phyloP scores from a whole-genome alignment of 768 basidiomycete genomes.

The Panellus pusillus region DNA sequence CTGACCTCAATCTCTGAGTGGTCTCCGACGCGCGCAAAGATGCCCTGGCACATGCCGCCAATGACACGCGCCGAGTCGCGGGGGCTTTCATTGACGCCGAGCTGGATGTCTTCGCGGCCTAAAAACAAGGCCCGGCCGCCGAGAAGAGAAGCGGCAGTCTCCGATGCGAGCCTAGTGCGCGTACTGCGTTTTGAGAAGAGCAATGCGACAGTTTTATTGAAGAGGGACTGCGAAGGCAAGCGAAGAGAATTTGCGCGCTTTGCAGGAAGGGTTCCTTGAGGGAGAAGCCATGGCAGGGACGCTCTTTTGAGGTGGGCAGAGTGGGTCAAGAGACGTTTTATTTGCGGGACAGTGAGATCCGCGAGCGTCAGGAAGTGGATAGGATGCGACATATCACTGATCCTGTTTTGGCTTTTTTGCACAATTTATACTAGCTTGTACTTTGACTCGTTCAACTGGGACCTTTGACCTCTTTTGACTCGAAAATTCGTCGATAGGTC shows the following conservation, averaged over 20 bases:
- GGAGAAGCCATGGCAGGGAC: slow-evolving; percentile 67
- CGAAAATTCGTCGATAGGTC: too few species aligned
- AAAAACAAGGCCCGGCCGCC: slow-evolving; percentile 92
- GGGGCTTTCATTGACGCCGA: slow-evolving; percentile 90
- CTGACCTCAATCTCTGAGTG: slow-evolving; percentile 91
- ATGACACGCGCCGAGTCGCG: slow-evolving; percentile 87
- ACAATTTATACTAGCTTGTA: too few species aligned
- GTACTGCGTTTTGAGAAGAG: slow-evolving; percentile 94
- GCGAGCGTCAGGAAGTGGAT: slow-evolving; percentile 89
- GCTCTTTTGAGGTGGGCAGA: slow-evolving; percentile 63
- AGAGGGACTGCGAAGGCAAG: slow-evolving; percentile 72
- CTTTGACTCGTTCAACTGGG: too few species aligned
- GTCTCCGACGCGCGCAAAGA: slow-evolving; percentile 93
- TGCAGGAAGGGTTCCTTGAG: slow-evolving; percentile 41
- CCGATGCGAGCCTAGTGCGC: slow-evolving; percentile 84
- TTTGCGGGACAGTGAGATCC: slow-evolving; percentile 78
- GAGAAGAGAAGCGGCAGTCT: slow-evolving; percentile 75
- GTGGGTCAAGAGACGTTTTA: slow-evolving; percentile 62
- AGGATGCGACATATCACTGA: not conserved
- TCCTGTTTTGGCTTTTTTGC: too few species aligned
- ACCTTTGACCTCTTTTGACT: too few species aligned
- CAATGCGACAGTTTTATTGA: slow-evolving; percentile 83
- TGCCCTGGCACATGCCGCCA: slow-evolving; percentile 93
- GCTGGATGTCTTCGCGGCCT: slow-evolving; percentile 86
- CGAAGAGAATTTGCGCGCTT: slow-evolving; percentile 41